These are phyloP conservation scores for Phytopythium delawarense DNA, from an alignment of 352 stramenopile species.

Conservation along the genomic window DNA sequence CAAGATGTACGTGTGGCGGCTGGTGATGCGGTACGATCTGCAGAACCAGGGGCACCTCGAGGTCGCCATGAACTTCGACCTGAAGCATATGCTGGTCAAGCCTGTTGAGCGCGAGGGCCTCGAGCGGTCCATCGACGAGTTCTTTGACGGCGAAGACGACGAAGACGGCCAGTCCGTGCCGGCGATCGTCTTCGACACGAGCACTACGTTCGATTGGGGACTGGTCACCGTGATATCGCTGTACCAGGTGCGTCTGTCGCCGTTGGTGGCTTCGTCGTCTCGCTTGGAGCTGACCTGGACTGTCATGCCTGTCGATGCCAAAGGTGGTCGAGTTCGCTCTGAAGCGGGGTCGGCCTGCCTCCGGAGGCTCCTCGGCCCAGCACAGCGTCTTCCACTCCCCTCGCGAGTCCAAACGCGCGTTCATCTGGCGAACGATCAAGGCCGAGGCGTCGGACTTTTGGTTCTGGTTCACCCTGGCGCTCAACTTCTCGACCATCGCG, in stretches of 20 bases:
- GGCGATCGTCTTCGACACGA: slow-evolving; percentile 40
- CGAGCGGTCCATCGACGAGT: background rate
- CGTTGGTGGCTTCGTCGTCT: background rate
- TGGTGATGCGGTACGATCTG: slow-evolving; percentile 64
- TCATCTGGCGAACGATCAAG: slow-evolving; percentile 11
- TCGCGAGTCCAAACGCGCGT: slow-evolving; percentile 13
- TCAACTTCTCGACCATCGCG: slow-evolving; percentile 51
- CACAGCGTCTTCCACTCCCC: background rate
- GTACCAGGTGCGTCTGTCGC: slow-evolving; percentile 36
- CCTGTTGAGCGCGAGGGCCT: background rate
- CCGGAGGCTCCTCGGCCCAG: too few species aligned
- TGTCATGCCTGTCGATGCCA: background rate
- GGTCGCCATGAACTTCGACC: slow-evolving; percentile 51
- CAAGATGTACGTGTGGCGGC: slow-evolving; percentile 50
- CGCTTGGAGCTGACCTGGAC: background rate
- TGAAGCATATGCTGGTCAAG: slow-evolving; percentile 26
- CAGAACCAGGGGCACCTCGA: slow-evolving; percentile 69
- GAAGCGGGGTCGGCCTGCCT: slow-evolving; percentile 21
- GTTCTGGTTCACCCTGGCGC: slow-evolving; percentile 48
- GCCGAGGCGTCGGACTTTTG: slow-evolving; percentile 47
- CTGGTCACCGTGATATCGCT: slow-evolving; percentile 33
- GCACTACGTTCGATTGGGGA: slow-evolving; percentile 36
- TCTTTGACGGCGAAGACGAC: slow-evolving; percentile 7
- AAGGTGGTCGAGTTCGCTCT: slow-evolving; percentile 39
- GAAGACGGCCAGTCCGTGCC: slow-evolving; percentile 22